A percentile compares a stretch with the other conserved stretches of the same genome.
Conservation (phyloP, 2,329 filamentous ascomycete genomes). For the Laburnicola sp. region DNA sequence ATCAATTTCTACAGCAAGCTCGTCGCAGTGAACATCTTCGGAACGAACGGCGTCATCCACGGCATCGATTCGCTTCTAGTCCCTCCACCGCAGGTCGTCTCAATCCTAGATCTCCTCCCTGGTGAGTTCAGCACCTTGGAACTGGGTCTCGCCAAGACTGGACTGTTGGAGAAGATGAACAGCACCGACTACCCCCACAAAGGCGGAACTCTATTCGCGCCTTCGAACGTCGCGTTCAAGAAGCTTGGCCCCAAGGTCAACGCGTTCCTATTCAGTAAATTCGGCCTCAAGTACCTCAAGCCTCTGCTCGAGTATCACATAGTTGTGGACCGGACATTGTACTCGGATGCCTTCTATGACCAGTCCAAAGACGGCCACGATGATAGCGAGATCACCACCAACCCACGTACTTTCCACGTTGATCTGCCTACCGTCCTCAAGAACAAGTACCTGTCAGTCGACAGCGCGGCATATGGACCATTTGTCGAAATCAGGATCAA, state of each 20-base stretch:
- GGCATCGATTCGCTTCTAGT: constrained; percentile 74
- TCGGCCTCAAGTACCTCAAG: constrained; percentile 73
- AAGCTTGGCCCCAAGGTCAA: constrained; percentile 73
- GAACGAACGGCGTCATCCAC: constrained; percentile 80
- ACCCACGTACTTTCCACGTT: constrained; percentile 59
- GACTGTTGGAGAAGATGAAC: constrained; percentile 64
- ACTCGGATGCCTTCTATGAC: constrained; percentile 79
- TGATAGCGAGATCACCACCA: constrained; percentile 20
- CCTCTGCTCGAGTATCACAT: constrained; percentile 80
- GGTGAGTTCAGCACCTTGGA: constrained; percentile 76
- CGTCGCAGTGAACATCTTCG: constrained; percentile 69
- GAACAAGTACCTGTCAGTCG: constrained; percentile 68
- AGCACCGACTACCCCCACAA: constrained; percentile 53
- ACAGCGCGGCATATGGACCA: constrained; percentile 69
- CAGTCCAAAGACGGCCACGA: constrained; percentile 44
- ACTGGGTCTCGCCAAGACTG: constrained; percentile 73
- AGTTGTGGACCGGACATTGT: constrained; percentile 73
- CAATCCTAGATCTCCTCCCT: constrained; percentile 68
- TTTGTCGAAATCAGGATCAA: constrained; percentile 76
- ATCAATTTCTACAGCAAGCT: constrained; percentile 79
- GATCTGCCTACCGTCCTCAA: constrained; percentile 74
- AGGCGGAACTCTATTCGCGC: constrained; percentile 79
- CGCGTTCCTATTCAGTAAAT: constrained; percentile 80
- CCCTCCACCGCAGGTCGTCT: constrained; percentile 68
- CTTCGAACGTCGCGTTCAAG: constrained; percentile 77